Percentiles rank a stretch among this genome's conserved stretches.
Evolutionary conservation across 2,329 filamentous ascomycete genomes (phyloP).

Genomic region (Aspergillus sergii): DNA sequence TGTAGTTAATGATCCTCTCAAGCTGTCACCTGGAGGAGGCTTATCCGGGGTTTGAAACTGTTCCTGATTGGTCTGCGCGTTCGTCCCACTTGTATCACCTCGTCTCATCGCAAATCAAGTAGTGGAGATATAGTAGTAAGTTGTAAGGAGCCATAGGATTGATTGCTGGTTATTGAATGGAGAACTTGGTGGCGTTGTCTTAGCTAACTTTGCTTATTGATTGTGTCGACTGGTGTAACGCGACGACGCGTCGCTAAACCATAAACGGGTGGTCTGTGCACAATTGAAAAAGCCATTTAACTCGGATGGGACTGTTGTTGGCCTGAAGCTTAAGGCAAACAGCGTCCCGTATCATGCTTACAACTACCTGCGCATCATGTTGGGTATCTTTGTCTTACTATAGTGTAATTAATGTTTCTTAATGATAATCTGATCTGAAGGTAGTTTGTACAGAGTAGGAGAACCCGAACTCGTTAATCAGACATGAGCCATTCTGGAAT

Average conservation of each 20-base stretch:
- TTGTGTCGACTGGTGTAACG: not conserved
- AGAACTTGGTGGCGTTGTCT: not conserved
- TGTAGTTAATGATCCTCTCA: constrained; percentile 19
- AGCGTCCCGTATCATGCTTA: not conserved
- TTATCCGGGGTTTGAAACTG: constrained; percentile 27
- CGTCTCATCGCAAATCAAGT: constrained; percentile 33
- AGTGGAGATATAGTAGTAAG: not conserved
- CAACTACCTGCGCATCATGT: not conserved
- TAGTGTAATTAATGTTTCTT: not conserved
- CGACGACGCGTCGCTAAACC: not conserved
- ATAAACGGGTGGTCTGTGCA: not conserved
- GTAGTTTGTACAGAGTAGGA: not conserved
- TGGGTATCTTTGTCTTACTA: not conserved
- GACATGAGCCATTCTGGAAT: constrained; percentile 64
- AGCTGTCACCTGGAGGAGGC: constrained; percentile 17
- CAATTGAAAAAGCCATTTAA: not conserved
- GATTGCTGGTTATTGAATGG: constrained; percentile 4
- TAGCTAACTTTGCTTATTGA: not conserved
- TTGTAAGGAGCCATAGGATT: constrained; percentile 17
- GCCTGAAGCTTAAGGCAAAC: not conserved
- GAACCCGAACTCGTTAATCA: constrained; percentile 22
- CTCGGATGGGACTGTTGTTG: not conserved
- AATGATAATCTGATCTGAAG: not conserved
- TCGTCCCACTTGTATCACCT: constrained; percentile 15
- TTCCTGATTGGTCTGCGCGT: constrained; percentile 19